Evolutionary conservation across 1,284 basidiomycete genomes (phyloP), one percentile per base, ranked within the genome.

Genomic region (Cystobasidium pallidum): DNA sequence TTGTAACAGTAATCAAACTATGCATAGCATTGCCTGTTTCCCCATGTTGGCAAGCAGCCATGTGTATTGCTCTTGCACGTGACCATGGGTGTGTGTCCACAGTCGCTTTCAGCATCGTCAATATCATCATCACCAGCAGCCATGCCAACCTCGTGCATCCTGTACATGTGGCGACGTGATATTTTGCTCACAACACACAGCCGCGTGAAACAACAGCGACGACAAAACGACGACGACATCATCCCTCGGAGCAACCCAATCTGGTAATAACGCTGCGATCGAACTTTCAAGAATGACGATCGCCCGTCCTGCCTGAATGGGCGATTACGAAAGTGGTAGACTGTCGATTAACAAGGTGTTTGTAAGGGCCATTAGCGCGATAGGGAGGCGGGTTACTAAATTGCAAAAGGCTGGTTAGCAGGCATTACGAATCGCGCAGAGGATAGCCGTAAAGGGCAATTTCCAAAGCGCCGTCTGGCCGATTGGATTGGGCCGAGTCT

Each of bases 291-390:
- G 51, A 26, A 54, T 54, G 51, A 54, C 51, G 51, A 54, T 54
- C 51, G 51, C 24, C 51, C 51, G 30, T 28, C 51, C 30, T 54
- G n/a, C 51, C 30, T 54, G 30, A 34, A 34, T 36, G 10, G 54
- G 54, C 49, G 49, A 51, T 26, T 24, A 51, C 49, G 24, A 24
- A 30, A 55, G 52, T 55, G 52, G 26, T 51, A 51, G 26, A 21
- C n/a, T 15, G 17, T 3, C n/a, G 26, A 4, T 51, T 21, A n/a
- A 51, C 49, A 51, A 51, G 24, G 1, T 19, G 32, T n/a, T 57
- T 57, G 54, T 57, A 57, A 57, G 34, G 54, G 3, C 26, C 21
- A 51, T 51, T 51, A 51, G 49, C 26, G 49, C 49, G 49, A 51
- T 24, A 51, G 26, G 49, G 26, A 51, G 49, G 49, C 49, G 24